Evolutionary conservation across 2,329 filamentous ascomycete genomes (phyloP).

Genomic region (Gaeumannomyces tritici): DNA sequence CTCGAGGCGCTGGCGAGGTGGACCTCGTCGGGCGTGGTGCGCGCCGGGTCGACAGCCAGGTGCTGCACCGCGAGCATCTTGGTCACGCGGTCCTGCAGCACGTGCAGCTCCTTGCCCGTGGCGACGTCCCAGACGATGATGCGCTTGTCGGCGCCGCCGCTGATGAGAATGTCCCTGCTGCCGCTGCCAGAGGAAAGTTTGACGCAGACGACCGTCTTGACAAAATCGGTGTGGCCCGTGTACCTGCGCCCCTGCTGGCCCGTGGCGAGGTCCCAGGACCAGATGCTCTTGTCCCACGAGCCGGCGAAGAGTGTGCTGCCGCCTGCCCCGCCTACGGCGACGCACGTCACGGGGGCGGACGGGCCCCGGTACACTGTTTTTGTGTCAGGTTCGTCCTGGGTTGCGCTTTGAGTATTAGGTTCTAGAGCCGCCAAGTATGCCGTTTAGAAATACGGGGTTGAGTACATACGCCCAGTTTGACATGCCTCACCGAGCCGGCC

Average conservation of each 20-base stretch:
- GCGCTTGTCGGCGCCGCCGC: conserved; percentile 68
- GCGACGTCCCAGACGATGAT: conserved; percentile 75
- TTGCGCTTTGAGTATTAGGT: neutral
- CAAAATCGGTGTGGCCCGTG: conserved; percentile 79
- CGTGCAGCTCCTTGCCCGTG: conserved; percentile 60
- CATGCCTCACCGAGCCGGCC: conserved; percentile 64
- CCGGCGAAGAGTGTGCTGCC: conserved; percentile 66
- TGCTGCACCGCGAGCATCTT: conserved; percentile 72
- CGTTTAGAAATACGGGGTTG: neutral
- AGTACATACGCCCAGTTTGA: conserved; percentile 60
- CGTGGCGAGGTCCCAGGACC: conserved; percentile 67
- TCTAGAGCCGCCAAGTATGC: neutral
- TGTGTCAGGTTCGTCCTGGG: conserved; percentile 21
- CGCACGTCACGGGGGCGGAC: conserved; percentile 67
- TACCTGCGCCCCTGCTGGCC: conserved; percentile 47
- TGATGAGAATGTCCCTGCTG: conserved; percentile 56
- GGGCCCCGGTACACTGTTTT: conserved; percentile 59
- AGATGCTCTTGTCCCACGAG: conserved; percentile 89
- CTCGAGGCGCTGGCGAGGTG: conserved; percentile 72
- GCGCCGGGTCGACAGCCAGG: conserved; percentile 63
- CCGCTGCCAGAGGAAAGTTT: conserved; percentile 30
- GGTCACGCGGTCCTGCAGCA: conserved; percentile 62
- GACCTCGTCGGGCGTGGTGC: conserved; percentile 37
- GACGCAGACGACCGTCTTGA: conserved; percentile 66
- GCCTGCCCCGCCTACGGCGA: conserved; percentile 53